Conservation (phyloP, 805 yeast species). For the Sporopachydermia lactativora region DNA sequence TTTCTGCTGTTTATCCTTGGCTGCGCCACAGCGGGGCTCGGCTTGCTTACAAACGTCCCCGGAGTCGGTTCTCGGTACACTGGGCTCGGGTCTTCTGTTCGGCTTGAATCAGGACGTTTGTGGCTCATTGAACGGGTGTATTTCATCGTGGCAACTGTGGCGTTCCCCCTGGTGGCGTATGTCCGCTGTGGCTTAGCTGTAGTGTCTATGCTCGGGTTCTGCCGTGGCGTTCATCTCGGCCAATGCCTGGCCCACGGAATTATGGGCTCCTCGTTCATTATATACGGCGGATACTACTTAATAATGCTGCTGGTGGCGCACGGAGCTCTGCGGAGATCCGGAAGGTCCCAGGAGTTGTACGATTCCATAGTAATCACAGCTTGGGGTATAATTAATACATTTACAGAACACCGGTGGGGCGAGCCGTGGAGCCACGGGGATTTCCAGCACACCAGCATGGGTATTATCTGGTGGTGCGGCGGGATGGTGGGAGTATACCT, state of each 20-base stretch:
- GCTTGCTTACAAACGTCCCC: constrained; percentile 2
- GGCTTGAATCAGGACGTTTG: background rate
- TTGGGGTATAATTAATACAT: constrained; percentile 92
- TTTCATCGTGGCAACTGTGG: constrained; percentile 18
- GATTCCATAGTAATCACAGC: constrained; percentile 68
- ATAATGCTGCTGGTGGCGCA: constrained; percentile 58
- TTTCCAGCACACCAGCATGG: constrained; percentile 93
- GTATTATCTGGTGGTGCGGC: constrained; percentile 92
- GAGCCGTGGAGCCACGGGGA: constrained; percentile 89
- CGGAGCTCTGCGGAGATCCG: constrained; percentile 29
- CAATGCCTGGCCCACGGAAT: constrained; percentile 96
- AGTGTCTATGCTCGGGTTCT: constrained; percentile 75
- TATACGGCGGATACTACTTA: constrained; percentile 60
- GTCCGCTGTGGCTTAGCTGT: constrained; percentile 71
- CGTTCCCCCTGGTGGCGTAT: constrained; percentile 46
- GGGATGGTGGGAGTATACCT: constrained; percentile 76
- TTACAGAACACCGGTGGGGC: constrained; percentile 96
- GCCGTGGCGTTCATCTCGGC: constrained; percentile 73
- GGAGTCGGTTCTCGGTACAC: constrained; percentile 2
- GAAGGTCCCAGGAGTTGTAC: constrained; percentile 68
- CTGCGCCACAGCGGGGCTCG: background rate
- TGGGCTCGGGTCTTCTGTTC: background rate
- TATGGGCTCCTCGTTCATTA: constrained; percentile 83
- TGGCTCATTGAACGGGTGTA: constrained; percentile 2
- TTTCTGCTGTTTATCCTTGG: constrained; percentile 2